Base-by-base conservation (phyloP, 2,329 filamentous ascomycete genomes). In the Clarireedia paspali region DNA sequence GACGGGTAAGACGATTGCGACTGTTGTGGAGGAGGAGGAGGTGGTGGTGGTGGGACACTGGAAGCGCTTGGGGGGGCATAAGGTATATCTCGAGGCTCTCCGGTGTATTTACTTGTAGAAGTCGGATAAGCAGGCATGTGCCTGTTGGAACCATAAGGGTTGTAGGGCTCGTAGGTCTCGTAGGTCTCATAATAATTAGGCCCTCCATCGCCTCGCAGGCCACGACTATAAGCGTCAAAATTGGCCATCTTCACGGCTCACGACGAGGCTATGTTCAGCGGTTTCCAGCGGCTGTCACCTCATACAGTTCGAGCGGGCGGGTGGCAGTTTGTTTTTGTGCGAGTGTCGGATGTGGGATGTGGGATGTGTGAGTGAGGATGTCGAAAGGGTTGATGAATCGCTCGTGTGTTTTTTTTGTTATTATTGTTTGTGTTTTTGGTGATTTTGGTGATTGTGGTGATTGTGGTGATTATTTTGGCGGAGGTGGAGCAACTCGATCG, bases 181-280 rank as follows among this genome's bases (percentile, higher is more conserved):
- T 55, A 55, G 26, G 52, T 44, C n/a, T 50, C 52, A 50, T 44
- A 55, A 24, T 55, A 55, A 15, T n/a, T 14, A 17, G 46, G 26
- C 26, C 52, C 52, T 42, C 20, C 24, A 55, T 60, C 60, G 55
- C 55, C 57, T 59, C 60, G 58, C 40, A 55, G 50, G 20, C 58
- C 60, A 54, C 61, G 59, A 50, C 60, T 45, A 47, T 64, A 64
- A 56, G 62, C 61, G 54, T 64, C 64, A 55, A 61, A 65, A 40
- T 62, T 60, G 60, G 63, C 63, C 57, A 57, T 61, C 30, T 55
- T 55, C 47, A 52, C 52, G 55, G 50, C 27, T 30, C 27, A 30
- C 7, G 27, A 30, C 59, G 59, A 64, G 63, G 63, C 62, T 65
- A 55, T 55, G 45, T 50, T 50, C 40, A 39, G 52, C 17, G 49